Percentiles rank a stretch among this genome's conserved stretches.
Conservation (phyloP, 305 asterid genomes). For the Galium porrigens region DNA sequence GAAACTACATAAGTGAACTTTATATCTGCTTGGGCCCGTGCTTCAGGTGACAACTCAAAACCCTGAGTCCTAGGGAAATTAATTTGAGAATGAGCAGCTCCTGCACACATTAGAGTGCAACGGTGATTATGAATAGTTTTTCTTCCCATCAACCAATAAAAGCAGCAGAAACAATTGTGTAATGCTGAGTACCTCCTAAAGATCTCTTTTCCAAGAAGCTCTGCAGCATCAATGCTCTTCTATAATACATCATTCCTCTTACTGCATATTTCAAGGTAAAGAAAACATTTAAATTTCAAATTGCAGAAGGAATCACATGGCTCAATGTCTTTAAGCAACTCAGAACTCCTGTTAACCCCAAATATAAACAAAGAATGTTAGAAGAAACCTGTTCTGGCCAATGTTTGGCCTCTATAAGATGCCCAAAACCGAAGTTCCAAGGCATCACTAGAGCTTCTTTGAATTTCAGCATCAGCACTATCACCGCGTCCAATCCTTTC, state of each 20-base stretch:
- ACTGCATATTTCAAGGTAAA: conserved; percentile 37
- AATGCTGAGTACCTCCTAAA: conserved; percentile 42
- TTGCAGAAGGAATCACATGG: conserved; percentile 3
- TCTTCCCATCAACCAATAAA: neutral
- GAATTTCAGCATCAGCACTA: conserved; percentile 64
- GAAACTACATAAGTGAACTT: conserved; percentile 91
- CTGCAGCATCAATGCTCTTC: conserved; percentile 95
- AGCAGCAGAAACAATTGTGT: conserved; percentile 2
- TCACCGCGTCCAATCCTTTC: conserved; percentile 72
- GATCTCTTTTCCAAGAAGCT: conserved; percentile 75
- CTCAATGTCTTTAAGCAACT: neutral
- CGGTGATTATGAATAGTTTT: neutral
- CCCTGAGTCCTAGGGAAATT: conserved; percentile 48
- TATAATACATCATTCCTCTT: conserved; percentile 98
- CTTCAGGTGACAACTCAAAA: conserved; percentile 73
- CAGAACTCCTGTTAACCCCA: neutral
- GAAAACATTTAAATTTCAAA: conserved; percentile 8
- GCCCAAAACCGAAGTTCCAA: conserved; percentile 99
- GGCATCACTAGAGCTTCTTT: conserved; percentile 59
- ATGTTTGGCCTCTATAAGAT: conserved; percentile 93
- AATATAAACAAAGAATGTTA: neutral
- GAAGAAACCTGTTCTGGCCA: conserved; percentile 83
- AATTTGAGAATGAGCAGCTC: conserved; percentile 35
- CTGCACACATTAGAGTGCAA: conserved; percentile 27
- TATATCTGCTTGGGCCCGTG: conserved; percentile 93